A percentile compares a stretch with the other conserved stretches of the same genome.
Conservation (phyloP, 2,329 filamentous ascomycete genomes). For the Arthrobotrys pseudoclavata region DNA sequence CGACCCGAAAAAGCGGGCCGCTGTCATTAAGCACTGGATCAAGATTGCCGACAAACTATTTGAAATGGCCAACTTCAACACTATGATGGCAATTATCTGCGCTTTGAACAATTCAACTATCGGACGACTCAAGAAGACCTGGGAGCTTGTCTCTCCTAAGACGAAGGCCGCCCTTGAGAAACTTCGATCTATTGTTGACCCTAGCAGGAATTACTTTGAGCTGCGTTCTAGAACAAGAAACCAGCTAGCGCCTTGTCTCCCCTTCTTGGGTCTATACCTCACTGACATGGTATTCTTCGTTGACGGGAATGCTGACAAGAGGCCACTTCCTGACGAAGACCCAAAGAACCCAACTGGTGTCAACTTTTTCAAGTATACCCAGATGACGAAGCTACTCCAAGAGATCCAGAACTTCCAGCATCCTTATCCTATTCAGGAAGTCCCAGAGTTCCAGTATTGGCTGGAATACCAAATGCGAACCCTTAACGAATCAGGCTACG, state of each 20-base stretch:
- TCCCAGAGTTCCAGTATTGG: slow-evolving; percentile 94
- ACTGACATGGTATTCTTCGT: slow-evolving; percentile 97
- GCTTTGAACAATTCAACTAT: slow-evolving; percentile 93
- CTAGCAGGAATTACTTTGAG: slow-evolving; percentile 89
- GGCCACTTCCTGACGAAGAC: slow-evolving; percentile 72
- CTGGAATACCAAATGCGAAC: slow-evolving; percentile 83
- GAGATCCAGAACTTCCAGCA: slow-evolving; percentile 97
- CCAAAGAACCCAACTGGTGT: slow-evolving; percentile 79
- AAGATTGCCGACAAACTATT: slow-evolving; percentile 90
- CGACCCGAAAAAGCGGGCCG: slow-evolving; percentile 92
- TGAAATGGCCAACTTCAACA: slow-evolving; percentile 94
- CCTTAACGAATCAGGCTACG: slow-evolving; percentile 73
- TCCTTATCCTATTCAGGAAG: slow-evolving; percentile 83
- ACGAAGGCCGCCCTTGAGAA: slow-evolving; percentile 83
- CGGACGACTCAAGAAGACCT: slow-evolving; percentile 86
- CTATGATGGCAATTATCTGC: slow-evolving; percentile 96
- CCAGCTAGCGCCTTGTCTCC: slow-evolving; percentile 90
- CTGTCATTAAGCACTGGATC: slow-evolving; percentile 96
- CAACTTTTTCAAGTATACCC: slow-evolving; percentile 97
- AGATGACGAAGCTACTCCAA: slow-evolving; percentile 94
- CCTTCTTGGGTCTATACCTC: slow-evolving; percentile 95
- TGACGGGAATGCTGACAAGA: slow-evolving; percentile 86
- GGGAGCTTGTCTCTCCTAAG: slow-evolving; percentile 88
- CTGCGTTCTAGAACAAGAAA: slow-evolving; percentile 86
- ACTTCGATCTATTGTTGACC: slow-evolving; percentile 87